phyloP scores from a whole-genome alignment of 495 filamentous ascomycete genomes.

The Aspergillus incahuasiensis region DNA sequence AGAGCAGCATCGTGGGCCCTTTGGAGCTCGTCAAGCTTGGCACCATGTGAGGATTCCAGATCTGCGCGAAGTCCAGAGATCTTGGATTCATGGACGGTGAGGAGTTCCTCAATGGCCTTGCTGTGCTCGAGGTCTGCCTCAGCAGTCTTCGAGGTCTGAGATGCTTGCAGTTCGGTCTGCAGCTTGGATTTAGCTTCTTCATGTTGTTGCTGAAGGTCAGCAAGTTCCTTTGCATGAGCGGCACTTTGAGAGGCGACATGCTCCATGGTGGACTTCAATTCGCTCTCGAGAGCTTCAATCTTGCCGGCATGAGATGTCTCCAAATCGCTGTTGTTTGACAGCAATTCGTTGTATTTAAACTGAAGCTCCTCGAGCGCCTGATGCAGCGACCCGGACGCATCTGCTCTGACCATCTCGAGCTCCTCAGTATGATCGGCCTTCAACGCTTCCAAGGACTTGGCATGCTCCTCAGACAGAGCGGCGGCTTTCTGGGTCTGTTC shows the following conservation, averaged over 20 bases:
- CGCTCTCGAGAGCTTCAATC: conserved; percentile 32
- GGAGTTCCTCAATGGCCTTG: conserved; percentile 43
- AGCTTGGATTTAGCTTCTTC: conserved; percentile 31
- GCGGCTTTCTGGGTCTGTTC: conserved; percentile 27
- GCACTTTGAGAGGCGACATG: conserved; percentile 30
- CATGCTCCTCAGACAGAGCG: conserved; percentile 27
- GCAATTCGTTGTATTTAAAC: conserved; percentile 36
- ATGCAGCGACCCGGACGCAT: conserved; percentile 29
- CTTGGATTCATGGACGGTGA: conserved; percentile 41
- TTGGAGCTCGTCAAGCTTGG: conserved; percentile 37
- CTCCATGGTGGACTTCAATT: conserved; percentile 31
- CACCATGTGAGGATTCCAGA: conserved; percentile 34
- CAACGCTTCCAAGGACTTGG: conserved; percentile 27
- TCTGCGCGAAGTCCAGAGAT: conserved; percentile 31
- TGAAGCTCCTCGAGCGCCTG: conserved; percentile 35
- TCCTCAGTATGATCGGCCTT: conserved; percentile 31
- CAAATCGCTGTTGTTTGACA: conserved; percentile 30
- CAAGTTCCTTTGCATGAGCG: conserved; percentile 30
- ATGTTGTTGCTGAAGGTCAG: conserved; percentile 32
- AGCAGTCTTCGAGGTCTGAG: conserved; percentile 28
- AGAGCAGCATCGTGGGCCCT: conserved; percentile 35
- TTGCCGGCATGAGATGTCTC: conserved; percentile 32
- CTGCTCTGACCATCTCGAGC: conserved; percentile 26
- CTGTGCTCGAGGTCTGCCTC: conserved; percentile 41
- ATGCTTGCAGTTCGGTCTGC: conserved; percentile 32